Conservation (phyloP, 805 yeast species). For the Suhomyces prunicola region DNA sequence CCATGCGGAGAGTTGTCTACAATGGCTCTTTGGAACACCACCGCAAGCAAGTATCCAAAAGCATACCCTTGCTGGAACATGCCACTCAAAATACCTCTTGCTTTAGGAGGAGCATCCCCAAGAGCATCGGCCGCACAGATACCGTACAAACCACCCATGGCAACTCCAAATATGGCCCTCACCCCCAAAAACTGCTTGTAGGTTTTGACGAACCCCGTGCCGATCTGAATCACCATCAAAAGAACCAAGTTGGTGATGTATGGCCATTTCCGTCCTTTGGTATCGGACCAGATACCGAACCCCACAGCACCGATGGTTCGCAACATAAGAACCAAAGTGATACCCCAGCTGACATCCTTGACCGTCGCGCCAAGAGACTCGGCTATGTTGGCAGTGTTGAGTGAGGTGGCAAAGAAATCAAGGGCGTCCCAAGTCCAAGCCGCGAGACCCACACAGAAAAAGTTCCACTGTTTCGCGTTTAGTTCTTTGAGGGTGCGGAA, state of each 20-base stretch:
- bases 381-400: slow-evolving; percentile 50
- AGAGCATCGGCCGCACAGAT: slow-evolving; percentile 64
- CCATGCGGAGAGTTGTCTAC: slow-evolving; percentile 47
- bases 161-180: slow-evolving; percentile 60
- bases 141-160: slow-evolving; percentile 73
- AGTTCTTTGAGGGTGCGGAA: slow-evolving; percentile 52
- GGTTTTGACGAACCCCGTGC: slow-evolving; percentile 58
- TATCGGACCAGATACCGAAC: slow-evolving; percentile 61
- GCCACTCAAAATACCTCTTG: slow-evolving; percentile 61
- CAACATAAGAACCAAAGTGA: slow-evolving; percentile 65
- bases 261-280: slow-evolving; percentile 62
- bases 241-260: slow-evolving; percentile 43
- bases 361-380: slow-evolving; percentile 41
- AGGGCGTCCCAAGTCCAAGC: slow-evolving; percentile 69
- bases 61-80: slow-evolving; percentile 81
- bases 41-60: slow-evolving; percentile 64
- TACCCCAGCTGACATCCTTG: slow-evolving; percentile 64
- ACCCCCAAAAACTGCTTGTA: slow-evolving; percentile 59
- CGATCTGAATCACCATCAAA: slow-evolving; percentile 55
- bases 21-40: slow-evolving; percentile 62
- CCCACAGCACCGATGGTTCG: slow-evolving; percentile 63
- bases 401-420: slow-evolving; percentile 58
- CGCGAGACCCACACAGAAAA: slow-evolving; percentile 49
- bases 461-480: slow-evolving; percentile 54
- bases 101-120: slow-evolving; percentile 57